Evolutionary conservation across 164 flowering plant species (phyloP).

Genomic region (Annona cherimola): DNA sequence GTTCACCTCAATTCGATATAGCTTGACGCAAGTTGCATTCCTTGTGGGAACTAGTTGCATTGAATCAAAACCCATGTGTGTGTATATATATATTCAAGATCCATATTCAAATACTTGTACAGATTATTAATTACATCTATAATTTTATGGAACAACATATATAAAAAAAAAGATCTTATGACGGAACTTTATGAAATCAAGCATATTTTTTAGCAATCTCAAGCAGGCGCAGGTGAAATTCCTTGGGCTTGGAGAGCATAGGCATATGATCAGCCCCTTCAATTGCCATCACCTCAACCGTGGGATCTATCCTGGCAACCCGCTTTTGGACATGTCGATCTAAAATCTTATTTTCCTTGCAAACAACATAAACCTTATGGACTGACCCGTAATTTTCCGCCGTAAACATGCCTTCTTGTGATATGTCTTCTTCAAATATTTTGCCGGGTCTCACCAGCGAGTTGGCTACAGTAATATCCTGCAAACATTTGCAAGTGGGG

Average conservation of each 20-base stretch:
- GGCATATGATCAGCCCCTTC: constrained; percentile 24
- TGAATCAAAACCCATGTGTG: no score
- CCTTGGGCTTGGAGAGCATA: constrained; percentile 25
- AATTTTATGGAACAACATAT: no score
- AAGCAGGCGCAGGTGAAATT: constrained; percentile 11
- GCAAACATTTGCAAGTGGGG: not conserved
- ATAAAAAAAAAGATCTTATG: no score
- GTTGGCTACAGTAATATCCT: constrained; percentile 17
- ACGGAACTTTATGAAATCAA: not conserved
- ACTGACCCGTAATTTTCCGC: constrained; percentile 20
- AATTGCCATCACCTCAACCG: constrained; percentile 12
- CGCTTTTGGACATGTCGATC: constrained; percentile 9
- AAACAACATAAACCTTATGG: constrained; percentile 13
- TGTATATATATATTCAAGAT: no score
- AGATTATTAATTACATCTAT: no score
- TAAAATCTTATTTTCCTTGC: constrained; percentile 9
- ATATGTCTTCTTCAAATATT: constrained; percentile 6
- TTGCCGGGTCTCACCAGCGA: constrained; percentile 9
- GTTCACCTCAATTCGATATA: no score
- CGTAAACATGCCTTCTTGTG: not conserved
- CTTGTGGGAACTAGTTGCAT: no score
- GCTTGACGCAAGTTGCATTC: no score
- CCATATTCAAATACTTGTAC: no score
- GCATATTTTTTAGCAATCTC: constrained; percentile 9
- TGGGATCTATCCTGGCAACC: constrained; percentile 20